Percentiles rank a stretch among this genome's conserved stretches.
Conservation (phyloP, 345 rosid species). For the Mangifera indica region DNA sequence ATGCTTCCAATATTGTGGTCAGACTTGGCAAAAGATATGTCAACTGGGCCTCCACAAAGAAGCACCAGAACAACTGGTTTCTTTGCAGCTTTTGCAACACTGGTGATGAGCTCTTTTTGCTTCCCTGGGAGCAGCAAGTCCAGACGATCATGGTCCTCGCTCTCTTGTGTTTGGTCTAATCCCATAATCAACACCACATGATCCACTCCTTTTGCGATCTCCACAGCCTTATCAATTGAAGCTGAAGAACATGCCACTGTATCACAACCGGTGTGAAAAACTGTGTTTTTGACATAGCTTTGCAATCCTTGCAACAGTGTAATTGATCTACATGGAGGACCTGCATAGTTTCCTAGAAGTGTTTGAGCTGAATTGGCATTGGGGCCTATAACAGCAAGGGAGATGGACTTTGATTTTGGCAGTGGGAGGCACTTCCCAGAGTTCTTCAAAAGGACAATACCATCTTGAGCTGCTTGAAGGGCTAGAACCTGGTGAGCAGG, state of each 20-base stretch:
- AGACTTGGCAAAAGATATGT: conserved; percentile 59
- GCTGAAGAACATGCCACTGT: conserved; percentile 58
- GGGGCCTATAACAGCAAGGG: conserved; percentile 85
- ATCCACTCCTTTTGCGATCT: conserved; percentile 54
- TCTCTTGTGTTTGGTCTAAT: conserved; percentile 75
- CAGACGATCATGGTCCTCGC: conserved; percentile 66
- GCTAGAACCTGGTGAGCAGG: conserved; percentile 70
- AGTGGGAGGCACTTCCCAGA: conserved; percentile 56
- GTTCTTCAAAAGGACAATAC: conserved; percentile 88
- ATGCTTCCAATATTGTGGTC: conserved; percentile 63
- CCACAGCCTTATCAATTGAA: conserved; percentile 50
- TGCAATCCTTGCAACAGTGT: conserved; percentile 61
- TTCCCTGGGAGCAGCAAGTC: conserved; percentile 69
- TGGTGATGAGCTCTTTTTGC: conserved; percentile 61
- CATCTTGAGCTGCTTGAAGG: conserved; percentile 82
- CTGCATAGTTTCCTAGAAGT: conserved; percentile 85
- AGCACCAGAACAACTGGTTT: conserved; percentile 68
- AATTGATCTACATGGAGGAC: conserved; percentile 60
- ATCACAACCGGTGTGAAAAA: conserved; percentile 63
- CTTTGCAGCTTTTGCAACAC: conserved; percentile 65
- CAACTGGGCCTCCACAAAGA: conserved; percentile 83
- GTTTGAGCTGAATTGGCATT: conserved; percentile 55
- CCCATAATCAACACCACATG: conserved; percentile 82
- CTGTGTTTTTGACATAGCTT: conserved; percentile 44
- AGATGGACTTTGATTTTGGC: conserved; percentile 37